Base-by-base conservation (phyloP, 2,329 filamentous ascomycete species). In the Cladosporium sphaerospermum region DNA sequence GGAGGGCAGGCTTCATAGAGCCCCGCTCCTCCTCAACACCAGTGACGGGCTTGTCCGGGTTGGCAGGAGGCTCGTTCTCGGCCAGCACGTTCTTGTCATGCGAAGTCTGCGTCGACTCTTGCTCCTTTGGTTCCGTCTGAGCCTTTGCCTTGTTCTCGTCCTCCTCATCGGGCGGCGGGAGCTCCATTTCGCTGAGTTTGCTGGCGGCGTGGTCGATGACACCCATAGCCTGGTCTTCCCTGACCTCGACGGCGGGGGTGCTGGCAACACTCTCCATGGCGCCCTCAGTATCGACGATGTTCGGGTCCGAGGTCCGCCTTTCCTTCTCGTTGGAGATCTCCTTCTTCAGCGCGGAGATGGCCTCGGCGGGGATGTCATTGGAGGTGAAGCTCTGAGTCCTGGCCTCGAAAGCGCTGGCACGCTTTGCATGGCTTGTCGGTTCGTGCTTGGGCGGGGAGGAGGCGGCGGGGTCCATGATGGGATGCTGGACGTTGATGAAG, bases 11-110 rank as follows among this genome's bases (percentile, higher is more conserved):
- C 60, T 71, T 72, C 63, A 72, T 64, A 8, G 62, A 56, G 9
- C 62, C 67, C 10, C 70, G 65, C 54, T 68, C 62, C 47, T 76
- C 75, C 61, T 75, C 68, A 2, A 62, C 73, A 33, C 64, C 71
- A 16, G 72, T 71, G 9, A 65, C 66, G 52, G 61, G 62, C 63
- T 76, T 76, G 61, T 77, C 74, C 19, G 71, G 72, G 43, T 73
- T 73, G 10, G 65, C 67, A n/a, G 63, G 64, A 18, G 67, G 61
- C 43, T 46, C 55, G 32, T 59, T 59, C 48, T 61, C 61, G 45
- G 59, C 58, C 14, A 48, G 49, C 41, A 16, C 37, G 8, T 56
- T 37, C 11, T 57, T 33, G 19, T 45, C 45, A 28, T 28, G 5
- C 3, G 23, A 28, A 14, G 18, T 36, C 2, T 28, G 13, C 39